Base-by-base conservation (phyloP, 768 basidiomycete species). In the Xerocomus brunneocitrinus region DNA sequence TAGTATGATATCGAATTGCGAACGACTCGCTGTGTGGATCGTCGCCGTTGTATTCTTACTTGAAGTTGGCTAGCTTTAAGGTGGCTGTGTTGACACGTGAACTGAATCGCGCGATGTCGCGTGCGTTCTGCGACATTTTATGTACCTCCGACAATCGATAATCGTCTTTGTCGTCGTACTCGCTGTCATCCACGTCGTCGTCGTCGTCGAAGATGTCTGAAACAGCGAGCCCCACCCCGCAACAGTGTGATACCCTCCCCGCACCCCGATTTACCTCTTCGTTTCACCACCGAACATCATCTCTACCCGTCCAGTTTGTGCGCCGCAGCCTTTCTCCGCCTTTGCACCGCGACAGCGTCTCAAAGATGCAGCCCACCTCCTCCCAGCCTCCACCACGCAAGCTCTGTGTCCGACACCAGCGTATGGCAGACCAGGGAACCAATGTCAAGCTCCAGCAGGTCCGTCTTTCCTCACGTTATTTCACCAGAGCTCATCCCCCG, bases 391-490 rank as follows among this genome's bases (percentile, higher is more conserved):
- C 74, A 10, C 73, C 49, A 0, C 77, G 90, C 44, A 95, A 92
- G 73, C 79, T 97, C 16, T 98, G 95, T 67, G 85, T 94, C 5
- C 74, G 95, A 31, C 95, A 98, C 71, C 91, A 95, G 73, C 80
- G 95, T 44, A 98, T 95, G 85, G 95, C 95, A 5, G 93, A 98
- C 74, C 85, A 95, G 71, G 91, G 91, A 13, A 94, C 89, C 24
- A 97, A 90, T 68, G 74, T 91, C 55, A 93, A 87, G 74, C 78
- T 98, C 7, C 95, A 98, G 70, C 84, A 87, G 76, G 95, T 91
- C 71, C 30, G 53, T 54, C 39, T 13, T 27, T 3, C n/a, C n/a
- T 4, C 30, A 0, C 7, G 0, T 5, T 22, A 19, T 8, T 22
- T 41, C n/a, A 3, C 5, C 22, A n/a, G 16, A 30, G 16, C 55